phyloP scores from a whole-genome alignment of 2,329 filamentous ascomycete species.

The Ascomycota sp. region DNA sequence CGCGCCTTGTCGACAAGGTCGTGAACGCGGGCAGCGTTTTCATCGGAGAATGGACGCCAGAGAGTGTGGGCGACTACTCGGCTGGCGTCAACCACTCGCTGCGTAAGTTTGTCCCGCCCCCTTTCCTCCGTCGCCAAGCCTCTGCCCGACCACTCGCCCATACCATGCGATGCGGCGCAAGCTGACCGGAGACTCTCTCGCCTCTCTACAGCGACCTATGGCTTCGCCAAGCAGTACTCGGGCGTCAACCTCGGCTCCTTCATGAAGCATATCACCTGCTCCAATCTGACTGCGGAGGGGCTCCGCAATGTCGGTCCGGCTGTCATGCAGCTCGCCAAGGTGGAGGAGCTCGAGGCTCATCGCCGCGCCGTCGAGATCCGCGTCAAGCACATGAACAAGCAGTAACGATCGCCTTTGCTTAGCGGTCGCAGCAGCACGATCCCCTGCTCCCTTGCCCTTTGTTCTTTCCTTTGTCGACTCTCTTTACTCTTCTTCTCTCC shows the following conservation, averaged over 20 bases:
- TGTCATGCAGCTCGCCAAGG: slow-evolving; percentile 85
- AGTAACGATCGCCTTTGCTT: slow-evolving; percentile 5
- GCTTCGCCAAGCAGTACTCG: slow-evolving; percentile 94
- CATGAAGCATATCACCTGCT: slow-evolving; percentile 92
- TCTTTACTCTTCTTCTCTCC: too few species aligned
- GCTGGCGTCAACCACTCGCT: slow-evolving; percentile 94
- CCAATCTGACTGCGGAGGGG: slow-evolving; percentile 68
- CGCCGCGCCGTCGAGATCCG: slow-evolving; percentile 71
- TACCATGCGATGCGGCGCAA: too few species aligned
- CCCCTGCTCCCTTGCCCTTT: too few species aligned
- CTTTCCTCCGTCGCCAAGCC: neutral
- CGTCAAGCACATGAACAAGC: slow-evolving; percentile 28
- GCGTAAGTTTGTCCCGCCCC: slow-evolving; percentile 36
- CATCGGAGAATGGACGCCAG: slow-evolving; percentile 85
- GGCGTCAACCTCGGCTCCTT: slow-evolving; percentile 92
- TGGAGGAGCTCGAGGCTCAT: slow-evolving; percentile 89
- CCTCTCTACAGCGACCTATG: slow-evolving; percentile 54
- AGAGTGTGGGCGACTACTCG: slow-evolving; percentile 94
- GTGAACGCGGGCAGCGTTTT: slow-evolving; percentile 93
- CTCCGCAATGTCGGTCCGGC: slow-evolving; percentile 65
- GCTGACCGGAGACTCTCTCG: too few species aligned
- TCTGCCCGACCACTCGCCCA: too few species aligned
- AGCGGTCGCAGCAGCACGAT: too few species aligned
- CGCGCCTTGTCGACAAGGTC: slow-evolving; percentile 51
- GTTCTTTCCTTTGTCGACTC: too few species aligned